phyloP scores from a whole-genome alignment of 805 yeast species.

The Brettanomyces custersianus region DNA sequence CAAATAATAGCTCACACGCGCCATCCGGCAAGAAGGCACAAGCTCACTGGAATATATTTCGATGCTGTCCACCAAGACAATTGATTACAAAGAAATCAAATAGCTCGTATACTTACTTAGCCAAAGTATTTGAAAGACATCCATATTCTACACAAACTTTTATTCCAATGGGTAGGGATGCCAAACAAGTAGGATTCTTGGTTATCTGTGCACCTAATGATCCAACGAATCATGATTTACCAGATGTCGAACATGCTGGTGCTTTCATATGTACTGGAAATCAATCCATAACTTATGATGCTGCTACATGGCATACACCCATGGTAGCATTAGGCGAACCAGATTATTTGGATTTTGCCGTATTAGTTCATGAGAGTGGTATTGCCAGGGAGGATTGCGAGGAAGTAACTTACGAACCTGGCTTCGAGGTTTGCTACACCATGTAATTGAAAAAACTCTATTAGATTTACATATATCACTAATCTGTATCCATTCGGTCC shows the following conservation, averaged over 20 bases:
- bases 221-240: constrained; percentile 33
- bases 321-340: constrained; percentile 73
- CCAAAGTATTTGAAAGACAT: constrained; percentile 81
- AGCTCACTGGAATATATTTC: constrained; percentile 75
- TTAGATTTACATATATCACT: no score
- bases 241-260: constrained; percentile 48
- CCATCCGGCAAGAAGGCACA: constrained; percentile 40
- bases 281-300: constrained; percentile 85
- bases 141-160: constrained; percentile 86
- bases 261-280: constrained; percentile 76
- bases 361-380: constrained; percentile 79
- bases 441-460: neutral
- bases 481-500: constrained; percentile 29
- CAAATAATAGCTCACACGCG: constrained; percentile 38
- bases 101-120: constrained; percentile 26
- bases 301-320: constrained; percentile 92
- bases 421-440: constrained; percentile 29
- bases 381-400: constrained; percentile 73
- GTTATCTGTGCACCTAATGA: constrained; percentile 71
- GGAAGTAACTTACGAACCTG: constrained; percentile 65
- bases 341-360: constrained; percentile 63
- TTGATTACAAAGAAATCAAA: constrained; percentile 19
- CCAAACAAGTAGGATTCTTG: constrained; percentile 45
- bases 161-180: constrained; percentile 72
- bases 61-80: constrained; percentile 72